A percentile compares a stretch with the other conserved stretches of the same genome.
Evolutionary conservation across 495 filamentous ascomycete species (phyloP).

Genomic region (Penicillium roqueforti): DNA sequence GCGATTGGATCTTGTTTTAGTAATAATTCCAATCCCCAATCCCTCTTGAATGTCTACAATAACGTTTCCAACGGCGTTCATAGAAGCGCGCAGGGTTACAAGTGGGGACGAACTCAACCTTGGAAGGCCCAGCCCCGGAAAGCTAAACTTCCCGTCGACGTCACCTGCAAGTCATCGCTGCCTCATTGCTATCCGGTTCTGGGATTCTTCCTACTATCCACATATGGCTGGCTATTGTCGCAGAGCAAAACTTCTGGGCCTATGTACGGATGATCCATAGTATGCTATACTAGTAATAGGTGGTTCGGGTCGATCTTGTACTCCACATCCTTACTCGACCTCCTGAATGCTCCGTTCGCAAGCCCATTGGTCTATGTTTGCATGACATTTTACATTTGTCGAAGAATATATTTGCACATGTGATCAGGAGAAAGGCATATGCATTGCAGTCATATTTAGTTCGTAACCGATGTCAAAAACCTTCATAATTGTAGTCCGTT

Average conservation of each 20-base stretch:
- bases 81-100: background rate
- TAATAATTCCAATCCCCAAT: background rate
- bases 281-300: no score
- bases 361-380: background rate
- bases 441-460: slow-evolving; percentile 20
- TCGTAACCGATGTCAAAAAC: slow-evolving; percentile 16
- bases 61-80: background rate
- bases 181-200: background rate
- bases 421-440: background rate
- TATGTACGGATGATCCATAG: no score
- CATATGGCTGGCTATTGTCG: no score
- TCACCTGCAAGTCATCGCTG: slow-evolving; percentile 29
- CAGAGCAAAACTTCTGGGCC: no score
- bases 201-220: no score
- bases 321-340: no score
- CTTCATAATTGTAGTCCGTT: slow-evolving; percentile 15
- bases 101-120: background rate
- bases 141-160: slow-evolving; percentile 19
- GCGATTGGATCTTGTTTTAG: no score
- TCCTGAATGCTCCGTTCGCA: background rate
- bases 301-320: no score
- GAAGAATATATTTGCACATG: background rate
- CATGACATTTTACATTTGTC: background rate
- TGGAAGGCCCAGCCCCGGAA: background rate
- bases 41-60: background rate